A percentile compares a stretch with the other conserved stretches of the same genome.
These are phyloP conservation scores for Moricandia arvensis DNA, from an alignment of 345 rosid genomes.

Conservation along the genomic window DNA sequence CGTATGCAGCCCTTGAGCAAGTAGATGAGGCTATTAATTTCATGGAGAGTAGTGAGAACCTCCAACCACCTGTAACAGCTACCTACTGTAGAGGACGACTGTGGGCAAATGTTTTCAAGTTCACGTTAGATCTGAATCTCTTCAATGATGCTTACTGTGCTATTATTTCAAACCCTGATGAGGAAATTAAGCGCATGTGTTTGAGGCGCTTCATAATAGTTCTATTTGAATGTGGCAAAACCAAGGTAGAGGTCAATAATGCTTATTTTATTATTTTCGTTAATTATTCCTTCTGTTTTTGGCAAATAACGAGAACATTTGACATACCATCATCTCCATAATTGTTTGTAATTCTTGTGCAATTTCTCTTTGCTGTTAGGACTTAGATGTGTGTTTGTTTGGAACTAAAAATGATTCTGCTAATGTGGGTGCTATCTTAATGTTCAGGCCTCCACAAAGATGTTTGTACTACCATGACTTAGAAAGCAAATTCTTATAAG, in stretches of 20 bases:
- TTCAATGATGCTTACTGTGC: constrained; percentile 94
- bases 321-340: constrained; percentile 1
- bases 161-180: constrained; percentile 95
- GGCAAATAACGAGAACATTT: neutral
- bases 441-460: neutral
- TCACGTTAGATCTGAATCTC: constrained; percentile 80
- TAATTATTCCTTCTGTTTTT: constrained; percentile 3
- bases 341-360: neutral
- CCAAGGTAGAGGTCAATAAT: constrained; percentile 58
- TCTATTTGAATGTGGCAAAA: constrained; percentile 76
- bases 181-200: constrained; percentile 92
- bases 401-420: constrained; percentile 1
- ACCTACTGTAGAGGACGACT: constrained; percentile 67
- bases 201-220: constrained; percentile 87
- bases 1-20: constrained; percentile 97
- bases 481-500: neutral
- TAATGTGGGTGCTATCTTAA: constrained; percentile 20
- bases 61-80: constrained; percentile 52
- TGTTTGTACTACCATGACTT: constrained; percentile 14
- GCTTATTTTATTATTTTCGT: constrained; percentile 9
- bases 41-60: constrained; percentile 34
- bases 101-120: constrained; percentile 96
- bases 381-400: constrained; percentile 11
- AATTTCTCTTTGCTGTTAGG: constrained; percentile 7
- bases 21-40: constrained; percentile 74